Base-by-base conservation (phyloP, 2,329 filamentous ascomycete genomes). In the Aspergillus fructus region DNA sequence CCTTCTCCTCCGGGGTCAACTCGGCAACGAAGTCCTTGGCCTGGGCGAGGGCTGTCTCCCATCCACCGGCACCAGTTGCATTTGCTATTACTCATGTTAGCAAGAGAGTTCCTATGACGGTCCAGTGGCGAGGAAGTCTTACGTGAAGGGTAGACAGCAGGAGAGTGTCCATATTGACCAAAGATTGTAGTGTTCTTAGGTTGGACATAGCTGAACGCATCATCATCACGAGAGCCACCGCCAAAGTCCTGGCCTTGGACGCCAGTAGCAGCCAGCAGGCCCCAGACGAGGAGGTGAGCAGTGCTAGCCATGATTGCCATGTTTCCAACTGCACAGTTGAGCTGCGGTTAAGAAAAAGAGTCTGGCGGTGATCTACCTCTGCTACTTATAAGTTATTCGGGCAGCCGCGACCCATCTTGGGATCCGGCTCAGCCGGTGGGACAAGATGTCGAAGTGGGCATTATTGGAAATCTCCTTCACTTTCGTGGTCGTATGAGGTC, bases 1-100 rank as follows among this genome's bases (percentile, higher is more conserved):
- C 62, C 37, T 71, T 71, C 49, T 71, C 67, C 27, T 64, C 62
- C 2, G 63, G 34, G 3, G 63, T 66, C 13, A 66, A 45, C 34
- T 65, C 56, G 15, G 62, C 55, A 11, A 65, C 60, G 39, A 65
- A 65, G 37, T 49, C 37, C 33, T 56, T 39, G 15, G 56, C 56
- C 33, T 59, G 56, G 8, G 52, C 58, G 23, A 64, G 19, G 11
- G 62, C 62, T 12, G 62, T 15, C 39, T 66, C 56, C 67, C 68
- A 63, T 47, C 65, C 55, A 45, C 64, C 54, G 49, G 63, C 53
- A 42, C 67, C 58, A 27, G 61, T 62, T 3, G 57, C 58, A 39
- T 61, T 60, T 27, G 63, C 63, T 65, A 42, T 41, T 12, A 7
- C 34, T 13, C 3, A 11, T 0, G 55, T 59, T 34, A 55, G 59